Conservation (phyloP, 768 basidiomycete genomes). For the Mycena venus region DNA sequence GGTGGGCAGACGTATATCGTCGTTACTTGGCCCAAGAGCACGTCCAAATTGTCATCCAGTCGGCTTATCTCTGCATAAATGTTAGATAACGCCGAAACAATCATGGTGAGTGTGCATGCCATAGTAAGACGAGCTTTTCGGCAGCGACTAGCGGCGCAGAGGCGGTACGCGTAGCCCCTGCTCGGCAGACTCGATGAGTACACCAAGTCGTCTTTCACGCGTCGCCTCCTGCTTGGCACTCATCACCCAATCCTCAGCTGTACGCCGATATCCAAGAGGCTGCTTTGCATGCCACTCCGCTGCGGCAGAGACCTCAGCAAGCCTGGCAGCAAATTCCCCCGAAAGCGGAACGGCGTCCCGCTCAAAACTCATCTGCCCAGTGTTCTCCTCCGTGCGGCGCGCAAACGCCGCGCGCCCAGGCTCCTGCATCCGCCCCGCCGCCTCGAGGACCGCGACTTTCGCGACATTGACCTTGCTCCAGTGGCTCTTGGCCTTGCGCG, state of each 20-base stretch:
- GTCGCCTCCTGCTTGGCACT: conserved; percentile 21
- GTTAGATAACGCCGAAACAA: no score
- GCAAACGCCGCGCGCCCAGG: conserved; percentile 26
- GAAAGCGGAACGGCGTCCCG: conserved; percentile 13
- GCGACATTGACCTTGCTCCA: conserved; percentile 29
- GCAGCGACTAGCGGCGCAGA: neutral
- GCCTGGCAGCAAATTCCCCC: neutral
- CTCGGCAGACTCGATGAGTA: conserved; percentile 14
- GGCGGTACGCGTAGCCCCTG: conserved; percentile 12
- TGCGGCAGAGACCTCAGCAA: neutral
- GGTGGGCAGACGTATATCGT: no score
- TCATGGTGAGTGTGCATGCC: no score
- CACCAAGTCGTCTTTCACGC: conserved; percentile 12
- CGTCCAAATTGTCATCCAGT: no score
- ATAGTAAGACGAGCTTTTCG: no score
- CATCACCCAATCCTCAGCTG: conserved; percentile 26
- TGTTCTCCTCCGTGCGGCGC: conserved; percentile 21
- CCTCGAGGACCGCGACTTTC: conserved; percentile 15
- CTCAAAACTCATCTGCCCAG: conserved; percentile 24
- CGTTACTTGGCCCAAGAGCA: no score
- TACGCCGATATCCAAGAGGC: conserved; percentile 9
- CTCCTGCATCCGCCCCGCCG: conserved; percentile 19
- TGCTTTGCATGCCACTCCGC: conserved; percentile 9
- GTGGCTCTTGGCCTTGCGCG: conserved; percentile 24
- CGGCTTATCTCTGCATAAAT: no score